Percentiles rank a stretch among this genome's conserved stretches.
Evolutionary conservation across 352 stramenopile genomes (phyloP).

Genomic region (Globisporangium polare): DNA sequence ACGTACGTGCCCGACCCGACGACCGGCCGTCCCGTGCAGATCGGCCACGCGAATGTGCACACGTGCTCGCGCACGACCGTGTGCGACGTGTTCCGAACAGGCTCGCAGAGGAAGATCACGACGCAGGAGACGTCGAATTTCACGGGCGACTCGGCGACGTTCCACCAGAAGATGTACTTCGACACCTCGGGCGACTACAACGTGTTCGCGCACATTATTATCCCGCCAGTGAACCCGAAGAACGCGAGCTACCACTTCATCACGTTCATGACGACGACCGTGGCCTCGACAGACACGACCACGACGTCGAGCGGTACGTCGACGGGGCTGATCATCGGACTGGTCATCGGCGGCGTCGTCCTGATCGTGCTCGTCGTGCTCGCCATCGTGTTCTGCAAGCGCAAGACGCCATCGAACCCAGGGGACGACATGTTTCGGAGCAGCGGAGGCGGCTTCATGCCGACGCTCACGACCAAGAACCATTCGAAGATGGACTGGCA

Average conservation of each 20-base stretch:
- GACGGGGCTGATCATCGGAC: conserved; percentile 33
- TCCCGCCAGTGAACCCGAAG: conserved; percentile 46
- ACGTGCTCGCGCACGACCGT: conserved; percentile 61
- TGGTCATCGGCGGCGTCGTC: conserved; percentile 43
- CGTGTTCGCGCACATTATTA: conserved; percentile 75
- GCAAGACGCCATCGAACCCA: conserved; percentile 26
- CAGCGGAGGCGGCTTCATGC: conserved; percentile 41
- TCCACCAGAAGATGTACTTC: conserved; percentile 59
- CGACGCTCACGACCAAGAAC: conserved; percentile 47
- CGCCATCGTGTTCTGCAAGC: conserved; percentile 54
- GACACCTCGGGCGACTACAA: conserved; percentile 49
- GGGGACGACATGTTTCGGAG: conserved; percentile 55
- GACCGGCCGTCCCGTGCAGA: conserved; percentile 54
- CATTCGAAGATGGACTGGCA: conserved; percentile 66
- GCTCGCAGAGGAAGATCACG: conserved; percentile 59
- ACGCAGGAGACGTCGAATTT: conserved; percentile 78
- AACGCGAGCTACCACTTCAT: conserved; percentile 77
- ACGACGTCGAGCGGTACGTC: conserved; percentile 27
- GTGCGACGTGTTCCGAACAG: conserved; percentile 72
- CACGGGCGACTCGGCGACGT: conserved; percentile 53
- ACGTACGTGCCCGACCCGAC: conserved; percentile 46
- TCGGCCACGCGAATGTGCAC: conserved; percentile 76
- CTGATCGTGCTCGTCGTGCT: conserved; percentile 43
- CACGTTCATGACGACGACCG: conserved; percentile 55
- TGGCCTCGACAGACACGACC: conserved; percentile 18